Evolutionary conservation across 2,329 filamentous ascomycete genomes (phyloP).

Genomic region (Verticillium nubilum): DNA sequence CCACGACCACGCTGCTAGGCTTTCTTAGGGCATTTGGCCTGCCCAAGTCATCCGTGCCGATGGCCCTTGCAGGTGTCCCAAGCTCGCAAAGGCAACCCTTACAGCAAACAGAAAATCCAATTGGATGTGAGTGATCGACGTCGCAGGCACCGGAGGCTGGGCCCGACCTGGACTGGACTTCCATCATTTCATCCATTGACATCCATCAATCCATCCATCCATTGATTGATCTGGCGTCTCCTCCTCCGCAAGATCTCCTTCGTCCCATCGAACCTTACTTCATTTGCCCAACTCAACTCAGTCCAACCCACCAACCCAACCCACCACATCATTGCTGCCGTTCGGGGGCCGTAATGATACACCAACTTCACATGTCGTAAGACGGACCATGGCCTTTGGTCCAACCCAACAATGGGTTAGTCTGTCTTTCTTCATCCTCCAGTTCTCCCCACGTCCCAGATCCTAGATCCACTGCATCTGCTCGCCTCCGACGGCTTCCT

Average conservation of each 20-base stretch:
- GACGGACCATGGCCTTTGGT: conserved; percentile 26
- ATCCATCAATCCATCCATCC: background rate
- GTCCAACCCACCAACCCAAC: background rate
- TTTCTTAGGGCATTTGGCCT: background rate
- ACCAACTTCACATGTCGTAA: conserved; percentile 12
- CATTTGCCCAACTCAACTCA: background rate
- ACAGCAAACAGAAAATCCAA: background rate
- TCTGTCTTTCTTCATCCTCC: conserved; percentile 7
- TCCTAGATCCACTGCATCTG: conserved; percentile 1
- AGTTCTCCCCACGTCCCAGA: background rate
- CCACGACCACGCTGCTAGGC: background rate
- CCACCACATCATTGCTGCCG: background rate
- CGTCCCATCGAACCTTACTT: background rate
- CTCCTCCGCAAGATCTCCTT: background rate
- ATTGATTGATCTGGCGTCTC: background rate
- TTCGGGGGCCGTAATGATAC: background rate
- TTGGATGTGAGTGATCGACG: background rate
- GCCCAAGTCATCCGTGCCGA: background rate
- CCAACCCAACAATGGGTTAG: conserved; percentile 29
- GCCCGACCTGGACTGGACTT: background rate
- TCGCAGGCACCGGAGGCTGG: background rate
- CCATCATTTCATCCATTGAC: background rate
- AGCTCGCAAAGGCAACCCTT: background rate
- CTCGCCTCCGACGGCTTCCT: background rate
- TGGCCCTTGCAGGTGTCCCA: background rate